Conservation (phyloP, 2,329 filamentous ascomycete genomes). For the Cadophora sp. region DNA sequence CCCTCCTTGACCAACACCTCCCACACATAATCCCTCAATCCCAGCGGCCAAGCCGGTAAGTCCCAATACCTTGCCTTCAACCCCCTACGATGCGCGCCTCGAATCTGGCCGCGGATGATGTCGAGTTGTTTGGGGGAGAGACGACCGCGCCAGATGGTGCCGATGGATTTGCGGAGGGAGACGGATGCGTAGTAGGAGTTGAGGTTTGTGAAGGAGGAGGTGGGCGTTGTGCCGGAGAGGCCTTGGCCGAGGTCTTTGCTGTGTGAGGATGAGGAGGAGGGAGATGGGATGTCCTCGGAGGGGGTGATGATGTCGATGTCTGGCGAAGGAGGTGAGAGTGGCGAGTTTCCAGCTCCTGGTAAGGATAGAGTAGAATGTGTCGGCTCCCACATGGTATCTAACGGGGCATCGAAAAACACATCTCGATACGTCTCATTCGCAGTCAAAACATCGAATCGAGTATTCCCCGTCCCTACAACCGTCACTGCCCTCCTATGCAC, state of each 20-base stretch:
- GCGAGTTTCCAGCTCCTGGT: background rate
- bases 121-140: conserved; percentile 53
- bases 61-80: conserved; percentile 67
- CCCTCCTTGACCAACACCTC: conserved; percentile 60
- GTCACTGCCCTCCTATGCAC: conserved; percentile 65
- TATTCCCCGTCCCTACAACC: conserved; percentile 71
- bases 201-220: conserved; percentile 49
- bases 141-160: conserved; percentile 53
- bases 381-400: conserved; percentile 49
- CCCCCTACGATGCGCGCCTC: conserved; percentile 56
- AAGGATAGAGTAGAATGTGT: background rate
- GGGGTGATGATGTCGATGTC: background rate
- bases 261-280: background rate
- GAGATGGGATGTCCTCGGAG: no score
- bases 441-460: conserved; percentile 62
- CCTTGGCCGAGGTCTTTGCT: conserved; percentile 49
- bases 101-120: conserved; percentile 53
- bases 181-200: conserved; percentile 74
- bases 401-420: conserved; percentile 71
- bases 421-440: conserved; percentile 62
- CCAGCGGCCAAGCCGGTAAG: conserved; percentile 61
- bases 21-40: conserved; percentile 62
- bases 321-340: no score
- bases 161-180: conserved; percentile 61
- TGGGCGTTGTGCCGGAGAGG: conserved; percentile 47